phyloP scores from a whole-genome alignment of 164 flowering plant species.

The Amborella trichopoda region DNA sequence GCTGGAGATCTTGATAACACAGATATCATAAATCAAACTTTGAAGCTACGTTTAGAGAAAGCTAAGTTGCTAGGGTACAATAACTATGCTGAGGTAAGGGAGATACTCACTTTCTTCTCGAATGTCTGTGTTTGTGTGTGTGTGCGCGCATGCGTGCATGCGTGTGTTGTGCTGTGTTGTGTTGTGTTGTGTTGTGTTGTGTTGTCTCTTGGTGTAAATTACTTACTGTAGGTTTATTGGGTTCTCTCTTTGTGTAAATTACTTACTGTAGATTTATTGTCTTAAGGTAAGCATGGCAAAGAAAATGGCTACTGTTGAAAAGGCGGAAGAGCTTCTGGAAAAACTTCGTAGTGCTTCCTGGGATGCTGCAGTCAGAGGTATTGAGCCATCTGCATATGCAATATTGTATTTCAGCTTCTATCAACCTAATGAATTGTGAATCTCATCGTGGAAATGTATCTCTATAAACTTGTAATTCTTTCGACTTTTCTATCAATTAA shows the following conservation, averaged over 20 bases:
- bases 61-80: slow-evolving; percentile 87
- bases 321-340: slow-evolving; percentile 79
- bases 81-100: slow-evolving; percentile 83
- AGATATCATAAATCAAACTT: slow-evolving; percentile 62
- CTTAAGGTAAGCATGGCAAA: slow-evolving; percentile 92
- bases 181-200: slow-evolving; percentile 2
- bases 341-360: slow-evolving; percentile 88
- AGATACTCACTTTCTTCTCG: background rate
- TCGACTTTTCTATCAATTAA: too few relatives aligned
- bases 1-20: slow-evolving; percentile 85
- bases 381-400: background rate
- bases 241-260: slow-evolving; percentile 2
- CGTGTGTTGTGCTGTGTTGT: too few relatives aligned
- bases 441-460: too few relatives aligned
- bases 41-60: slow-evolving; percentile 86
- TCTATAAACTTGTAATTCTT: too few relatives aligned
- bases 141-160: too few relatives aligned
- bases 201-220: slow-evolving; percentile 1
- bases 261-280: slow-evolving; percentile 7
- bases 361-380: slow-evolving; percentile 88
- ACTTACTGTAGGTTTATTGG: slow-evolving; percentile 3
- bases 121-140: background rate
- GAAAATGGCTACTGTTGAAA: slow-evolving; percentile 93
- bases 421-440: too few relatives aligned
- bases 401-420: too few relatives aligned